A percentile compares a stretch with the other conserved stretches of the same genome.
Conservation (phyloP, 257 asterid species). For the Capsicum pubescens region DNA sequence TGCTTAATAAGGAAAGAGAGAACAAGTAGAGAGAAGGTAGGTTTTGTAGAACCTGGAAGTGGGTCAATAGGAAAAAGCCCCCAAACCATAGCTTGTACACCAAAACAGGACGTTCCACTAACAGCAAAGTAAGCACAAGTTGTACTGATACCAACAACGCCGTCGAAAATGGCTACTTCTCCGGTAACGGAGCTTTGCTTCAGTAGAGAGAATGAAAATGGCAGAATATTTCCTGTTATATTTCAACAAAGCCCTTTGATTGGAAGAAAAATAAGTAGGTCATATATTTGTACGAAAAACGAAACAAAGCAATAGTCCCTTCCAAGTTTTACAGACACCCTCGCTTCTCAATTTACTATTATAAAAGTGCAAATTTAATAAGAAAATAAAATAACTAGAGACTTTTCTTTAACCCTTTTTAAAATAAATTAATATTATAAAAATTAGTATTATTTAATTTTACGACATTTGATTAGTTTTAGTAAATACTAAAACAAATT, state of each 20-base stretch:
- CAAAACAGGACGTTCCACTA: background rate
- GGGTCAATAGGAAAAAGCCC: constrained; percentile 87
- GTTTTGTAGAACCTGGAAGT: constrained; percentile 60
- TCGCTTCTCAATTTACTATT: too few relatives aligned
- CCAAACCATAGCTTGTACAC: constrained; percentile 74
- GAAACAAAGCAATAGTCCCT: background rate
- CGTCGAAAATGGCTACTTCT: background rate
- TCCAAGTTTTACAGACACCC: too few relatives aligned
- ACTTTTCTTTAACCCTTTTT: too few relatives aligned
- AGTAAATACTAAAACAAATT: too few relatives aligned
- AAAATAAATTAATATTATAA: too few relatives aligned
- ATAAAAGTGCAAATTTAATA: too few relatives aligned
- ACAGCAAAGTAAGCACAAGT: background rate
- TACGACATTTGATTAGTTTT: too few relatives aligned
- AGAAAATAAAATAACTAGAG: too few relatives aligned
- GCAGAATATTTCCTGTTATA: background rate
- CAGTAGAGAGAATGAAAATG: background rate
- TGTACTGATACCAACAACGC: background rate
- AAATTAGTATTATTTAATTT: too few relatives aligned
- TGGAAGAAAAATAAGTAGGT: too few relatives aligned
- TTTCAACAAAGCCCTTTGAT: background rate
- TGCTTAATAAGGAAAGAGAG: background rate
- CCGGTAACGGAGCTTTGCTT: background rate
- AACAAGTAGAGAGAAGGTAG: background rate
- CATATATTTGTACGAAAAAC: background rate